Evolutionary conservation across 306 rosid species (phyloP).

Genomic region (Inga laurina): DNA sequence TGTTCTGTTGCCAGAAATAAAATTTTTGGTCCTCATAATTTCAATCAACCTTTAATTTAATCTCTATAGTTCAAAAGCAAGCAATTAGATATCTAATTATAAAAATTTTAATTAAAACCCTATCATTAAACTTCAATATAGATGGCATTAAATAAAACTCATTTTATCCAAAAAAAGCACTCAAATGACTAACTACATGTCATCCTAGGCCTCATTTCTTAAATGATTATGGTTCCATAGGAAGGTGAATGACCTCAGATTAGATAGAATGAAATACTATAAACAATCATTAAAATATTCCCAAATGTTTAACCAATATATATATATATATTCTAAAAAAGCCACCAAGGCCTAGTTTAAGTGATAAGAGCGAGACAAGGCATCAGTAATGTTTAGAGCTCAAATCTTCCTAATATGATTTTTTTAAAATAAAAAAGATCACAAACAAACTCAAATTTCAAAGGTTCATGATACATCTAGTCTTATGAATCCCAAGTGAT

Average conservation of each 20-base stretch:
- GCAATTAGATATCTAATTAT: neutral
- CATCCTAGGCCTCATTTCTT: neutral
- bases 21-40: neutral
- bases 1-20: conserved; percentile 5
- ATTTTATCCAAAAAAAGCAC: neutral
- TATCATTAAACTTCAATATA: neutral
- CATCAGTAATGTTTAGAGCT: neutral
- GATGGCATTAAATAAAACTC: neutral
- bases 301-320: neutral
- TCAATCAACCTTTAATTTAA: neutral
- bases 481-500: neutral
- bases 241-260: neutral
- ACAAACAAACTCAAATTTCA: neutral
- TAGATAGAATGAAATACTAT: neutral
- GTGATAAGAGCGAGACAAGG: neutral
- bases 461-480: neutral
- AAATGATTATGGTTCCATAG: neutral
- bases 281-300: neutral
- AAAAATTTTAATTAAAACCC: neutral
- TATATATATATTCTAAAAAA: neutral
- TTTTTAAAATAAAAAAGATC: neutral
- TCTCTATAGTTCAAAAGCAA: neutral
- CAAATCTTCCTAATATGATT: neutral
- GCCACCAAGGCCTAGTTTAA: neutral
- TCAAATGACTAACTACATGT: neutral